Base-by-base conservation (phyloP, 169 alveolate genomes). In the Cryptosporidium viatorum region DNA sequence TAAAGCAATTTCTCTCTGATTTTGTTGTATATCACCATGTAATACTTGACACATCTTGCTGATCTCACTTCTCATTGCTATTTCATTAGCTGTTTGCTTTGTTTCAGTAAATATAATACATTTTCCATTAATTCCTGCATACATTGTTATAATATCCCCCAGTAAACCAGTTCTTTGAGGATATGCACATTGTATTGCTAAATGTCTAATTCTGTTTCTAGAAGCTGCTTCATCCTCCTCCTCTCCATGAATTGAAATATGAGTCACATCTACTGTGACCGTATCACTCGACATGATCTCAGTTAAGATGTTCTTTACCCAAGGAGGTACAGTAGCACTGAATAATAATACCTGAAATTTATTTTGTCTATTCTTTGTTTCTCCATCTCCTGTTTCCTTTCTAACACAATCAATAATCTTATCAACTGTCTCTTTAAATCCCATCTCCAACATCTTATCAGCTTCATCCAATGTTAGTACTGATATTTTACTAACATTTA, bases 11-110 rank as follows among this genome's bases (percentile, higher is more conserved):
- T 96, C 97, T 91, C 99, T 93, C 86, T 95, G 96, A 35, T 93
- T 92, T 93, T 96, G 96, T 50, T 95, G 95, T 35, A 96, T 95
- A 92, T 97, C 98, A 9, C 98, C 98, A 91, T 97, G 98, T 62
- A 97, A 91, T 0, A 94, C 96, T 75, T 95, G 95, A 21, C 95
- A 92, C 86, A 92, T 94, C 67, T 94, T 84, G 65, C 92, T 93
- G 37, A 96, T 91, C 70, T 91, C 91, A 59, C 94, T 95, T 62
- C 94, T 85, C 69, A 95, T 89, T 71, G 96, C 89, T 26, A 96
- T 92, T 70, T 95, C 96, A 84, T 95, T 95, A 31, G 96, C 97
- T 67, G 95, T 96, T 43, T 91, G 95, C 84, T 96, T 96, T 4
- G 98, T 96, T 71, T 96, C 97, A 41, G 96, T 93, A 84, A 96